Evolutionary conservation across 352 stramenopile genomes (phyloP), one percentile per base, ranked within the genome.

Genomic region (Pythium myriotylum): DNA sequence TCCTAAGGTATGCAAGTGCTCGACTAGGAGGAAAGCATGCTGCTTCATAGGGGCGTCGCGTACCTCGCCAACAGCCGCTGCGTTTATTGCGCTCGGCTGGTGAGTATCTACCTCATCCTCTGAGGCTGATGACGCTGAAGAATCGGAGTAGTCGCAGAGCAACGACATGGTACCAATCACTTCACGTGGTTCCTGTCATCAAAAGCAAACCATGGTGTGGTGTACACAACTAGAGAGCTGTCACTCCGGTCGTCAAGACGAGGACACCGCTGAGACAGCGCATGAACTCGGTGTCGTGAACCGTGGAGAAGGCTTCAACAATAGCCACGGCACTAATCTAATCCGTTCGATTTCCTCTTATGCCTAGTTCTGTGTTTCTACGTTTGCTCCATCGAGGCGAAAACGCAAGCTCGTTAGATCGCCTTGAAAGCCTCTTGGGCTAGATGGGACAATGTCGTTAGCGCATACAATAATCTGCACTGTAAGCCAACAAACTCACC

Each of bases 111-210:
- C 5, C 39, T 73, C 71, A 39, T 79, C 68, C 17, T 82, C 72
- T 17, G 59, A 67, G 35, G 33, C 51, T 14, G 59, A 67, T 70
- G 73, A 75, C 19, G 64, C 43, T 42, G 76, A 87, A 13, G 76
- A 86, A 32, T 81, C 77, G 27, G 84, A 91, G 52, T 89, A 84
- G 22, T 79, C 79, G 27, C 77, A 81, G 1, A 91, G 72, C 52
- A 91, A 74, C 23, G 76, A 89, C 67, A 78, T 79, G 3, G 7
- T 57, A 10, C 17, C 7, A 45, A 45, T 5, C 42, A 50, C 5
- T 23, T 27, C 3, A 22, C 41, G 52, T 22, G n/a, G 13, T 51
- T 17, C 33, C 20, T 59, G 41, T 52, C 33, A 4, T 32, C 32
- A 46, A 35, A 35, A 35, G 5, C 5, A 35, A 10, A 10, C 10